Conservation (phyloP, 176 grass and related monocot species). For the Triticum timopheevii region DNA sequence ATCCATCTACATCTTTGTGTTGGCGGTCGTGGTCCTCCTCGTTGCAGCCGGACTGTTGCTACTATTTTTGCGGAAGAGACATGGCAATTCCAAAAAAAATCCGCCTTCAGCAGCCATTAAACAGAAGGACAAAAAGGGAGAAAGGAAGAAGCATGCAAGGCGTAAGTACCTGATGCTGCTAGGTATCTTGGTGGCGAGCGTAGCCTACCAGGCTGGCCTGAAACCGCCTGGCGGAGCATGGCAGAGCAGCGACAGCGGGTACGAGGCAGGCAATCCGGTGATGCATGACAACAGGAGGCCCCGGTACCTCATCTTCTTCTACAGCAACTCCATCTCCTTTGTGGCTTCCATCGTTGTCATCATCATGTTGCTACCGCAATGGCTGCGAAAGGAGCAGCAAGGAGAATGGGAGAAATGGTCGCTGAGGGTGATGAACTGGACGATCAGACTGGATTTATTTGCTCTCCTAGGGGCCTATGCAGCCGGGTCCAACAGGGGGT, state of each 20-base stretch:
- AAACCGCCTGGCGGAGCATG: too few species aligned
- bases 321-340: background rate
- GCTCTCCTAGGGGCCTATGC: constrained; percentile 24
- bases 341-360: constrained; percentile 1
- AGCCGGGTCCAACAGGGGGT: constrained; percentile 6
- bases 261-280: background rate
- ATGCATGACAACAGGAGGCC: constrained; percentile 16
- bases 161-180: too few species aligned
- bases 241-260: too few species aligned
- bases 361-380: background rate
- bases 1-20: constrained; percentile 35
- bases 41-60: background rate
- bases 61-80: background rate
- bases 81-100: too few species aligned
- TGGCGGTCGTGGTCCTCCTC: background rate
- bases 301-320: too few species aligned
- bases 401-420: background rate
- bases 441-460: constrained; percentile 15
- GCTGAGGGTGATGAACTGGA: background rate
- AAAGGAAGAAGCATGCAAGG: too few species aligned
- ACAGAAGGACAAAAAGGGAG: too few species aligned
- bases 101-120: too few species aligned
- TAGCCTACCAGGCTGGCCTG: too few species aligned
- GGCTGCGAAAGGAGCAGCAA: background rate
- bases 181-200: too few species aligned